These are phyloP conservation scores for Phlyctochytrium arcticum DNA, from an alignment of 192 early-diverging fungal genomes.

Conservation along the genomic window DNA sequence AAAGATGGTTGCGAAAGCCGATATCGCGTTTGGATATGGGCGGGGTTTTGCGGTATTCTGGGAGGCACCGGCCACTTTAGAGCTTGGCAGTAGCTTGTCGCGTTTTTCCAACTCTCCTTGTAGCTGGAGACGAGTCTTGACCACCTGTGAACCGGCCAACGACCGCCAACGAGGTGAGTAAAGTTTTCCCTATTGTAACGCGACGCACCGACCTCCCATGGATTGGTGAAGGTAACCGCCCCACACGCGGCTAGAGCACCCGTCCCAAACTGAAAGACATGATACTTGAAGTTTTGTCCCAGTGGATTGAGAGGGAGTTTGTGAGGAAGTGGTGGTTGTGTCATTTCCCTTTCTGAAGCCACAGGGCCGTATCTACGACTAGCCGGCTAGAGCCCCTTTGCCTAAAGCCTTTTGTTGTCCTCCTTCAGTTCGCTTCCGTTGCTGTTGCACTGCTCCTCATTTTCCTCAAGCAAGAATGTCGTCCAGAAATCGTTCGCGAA, in stretches of 20 bases:
- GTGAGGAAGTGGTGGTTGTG: no score
- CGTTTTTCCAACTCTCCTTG: constrained; percentile 73
- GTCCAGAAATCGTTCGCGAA: no score
- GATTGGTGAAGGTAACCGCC: constrained; percentile 96
- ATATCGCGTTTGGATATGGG: constrained; percentile 71
- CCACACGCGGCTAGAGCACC: constrained; percentile 84
- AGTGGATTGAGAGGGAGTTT: no score
- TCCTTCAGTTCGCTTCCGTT: no score
- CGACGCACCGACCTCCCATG: constrained; percentile 84
- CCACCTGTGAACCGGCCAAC: constrained; percentile 61
- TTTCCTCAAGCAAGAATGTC: no score
- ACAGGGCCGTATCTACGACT: no score
- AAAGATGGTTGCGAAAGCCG: constrained; percentile 71
- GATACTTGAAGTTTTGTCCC: constrained; percentile 10
- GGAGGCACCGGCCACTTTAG: background rate
- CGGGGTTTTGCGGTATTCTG: background rate
- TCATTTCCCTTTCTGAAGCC: no score
- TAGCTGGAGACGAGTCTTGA: constrained; percentile 90
- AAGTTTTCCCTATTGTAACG: no score
- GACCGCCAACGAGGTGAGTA: no score
- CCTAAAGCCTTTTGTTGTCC: no score
- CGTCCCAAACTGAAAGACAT: constrained; percentile 57
- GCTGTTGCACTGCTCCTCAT: no score
- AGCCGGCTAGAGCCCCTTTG: no score
- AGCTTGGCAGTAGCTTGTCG: constrained; percentile 22